A percentile compares a stretch with the other conserved stretches of the same genome.
These are phyloP conservation scores for Apophysomyces sp. DNA, from an alignment of 371 early-diverging fungal species.

Conservation along the genomic window DNA sequence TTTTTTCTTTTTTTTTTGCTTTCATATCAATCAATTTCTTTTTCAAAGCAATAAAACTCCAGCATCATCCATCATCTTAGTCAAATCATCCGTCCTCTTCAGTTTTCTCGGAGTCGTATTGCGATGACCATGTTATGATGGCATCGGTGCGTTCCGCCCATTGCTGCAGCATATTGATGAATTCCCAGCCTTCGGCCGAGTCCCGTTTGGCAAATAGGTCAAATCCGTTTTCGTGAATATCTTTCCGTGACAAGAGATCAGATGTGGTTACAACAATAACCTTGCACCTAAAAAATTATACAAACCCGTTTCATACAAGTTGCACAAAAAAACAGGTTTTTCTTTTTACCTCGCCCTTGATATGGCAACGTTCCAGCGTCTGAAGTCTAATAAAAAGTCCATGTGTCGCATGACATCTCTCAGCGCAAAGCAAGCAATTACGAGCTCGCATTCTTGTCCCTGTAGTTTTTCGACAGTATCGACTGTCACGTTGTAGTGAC, in stretches of 20 bases:
- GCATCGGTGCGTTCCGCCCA: conserved; percentile 25
- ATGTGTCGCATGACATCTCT: conserved; percentile 21
- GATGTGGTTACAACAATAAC: conserved; percentile 51
- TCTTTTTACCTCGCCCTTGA: conserved; percentile 43
- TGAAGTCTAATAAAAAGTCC: conserved; percentile 49
- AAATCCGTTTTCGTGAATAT: conserved; percentile 14
- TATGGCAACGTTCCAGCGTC: conserved; percentile 59
- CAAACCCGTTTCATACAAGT: not conserved
- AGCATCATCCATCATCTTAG: conserved; percentile 2
- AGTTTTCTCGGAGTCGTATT: not conserved
- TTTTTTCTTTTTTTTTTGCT: not conserved
- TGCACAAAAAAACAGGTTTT: not conserved
- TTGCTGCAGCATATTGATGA: conserved; percentile 26
- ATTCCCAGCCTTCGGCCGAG: conserved; percentile 34
- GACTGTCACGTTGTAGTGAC: conserved; percentile 20
- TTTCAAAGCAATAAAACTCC: conserved; percentile 10
- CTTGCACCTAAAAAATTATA: conserved; percentile 40
- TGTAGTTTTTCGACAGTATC: conserved; percentile 60
- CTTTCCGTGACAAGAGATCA: conserved; percentile 27
- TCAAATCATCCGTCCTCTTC: conserved; percentile 4
- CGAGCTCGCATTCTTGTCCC: conserved; percentile 58
- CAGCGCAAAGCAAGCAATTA: conserved; percentile 55
- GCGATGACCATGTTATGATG: conserved; percentile 15
- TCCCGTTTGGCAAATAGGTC: conserved; percentile 17
- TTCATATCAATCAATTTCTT: not conserved